A percentile compares a stretch with the other conserved stretches of the same genome.
Conservation (phyloP, 345 rosid species). For the Moricandia moricandioides region DNA sequence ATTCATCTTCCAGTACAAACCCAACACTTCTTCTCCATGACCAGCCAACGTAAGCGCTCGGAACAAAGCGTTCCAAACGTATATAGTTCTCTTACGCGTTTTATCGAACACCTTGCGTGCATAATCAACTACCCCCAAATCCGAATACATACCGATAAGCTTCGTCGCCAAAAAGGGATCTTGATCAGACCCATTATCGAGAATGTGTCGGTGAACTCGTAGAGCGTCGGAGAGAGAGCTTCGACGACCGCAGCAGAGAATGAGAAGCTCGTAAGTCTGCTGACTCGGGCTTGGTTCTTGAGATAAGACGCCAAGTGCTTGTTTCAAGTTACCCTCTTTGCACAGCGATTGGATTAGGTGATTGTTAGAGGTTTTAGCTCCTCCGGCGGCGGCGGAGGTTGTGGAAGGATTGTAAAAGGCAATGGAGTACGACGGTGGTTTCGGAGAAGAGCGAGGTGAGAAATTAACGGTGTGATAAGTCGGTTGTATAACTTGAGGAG, state of each 20-base stretch:
- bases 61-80: constrained; percentile 82
- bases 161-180: constrained; percentile 94
- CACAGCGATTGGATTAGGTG: constrained; percentile 59
- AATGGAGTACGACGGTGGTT: constrained; percentile 36
- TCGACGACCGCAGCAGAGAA: constrained; percentile 60
- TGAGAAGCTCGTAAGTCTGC: constrained; percentile 77
- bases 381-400: constrained; percentile 16
- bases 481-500: constrained; percentile 44
- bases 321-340: constrained; percentile 66
- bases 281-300: constrained; percentile 63
- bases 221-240: constrained; percentile 59
- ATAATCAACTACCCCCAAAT: constrained; percentile 48
- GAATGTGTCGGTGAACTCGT: constrained; percentile 60
- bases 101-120: constrained; percentile 84
- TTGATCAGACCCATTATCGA: constrained; percentile 70
- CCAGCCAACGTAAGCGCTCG: constrained; percentile 76
- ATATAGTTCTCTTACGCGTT: constrained; percentile 69
- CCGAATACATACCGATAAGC: constrained; percentile 65
- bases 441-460: constrained; percentile 36
- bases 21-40: constrained; percentile 69
- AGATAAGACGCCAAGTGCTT: constrained; percentile 66
- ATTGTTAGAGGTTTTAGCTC: constrained; percentile 41
- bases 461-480: constrained; percentile 21
- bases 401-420: constrained; percentile 40
- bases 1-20: constrained; percentile 67